Evolutionary conservation across 2,329 filamentous ascomycete species (phyloP), one percentile per base, ranked within the genome.

Genomic region (Tolypocladium tropicale): DNA sequence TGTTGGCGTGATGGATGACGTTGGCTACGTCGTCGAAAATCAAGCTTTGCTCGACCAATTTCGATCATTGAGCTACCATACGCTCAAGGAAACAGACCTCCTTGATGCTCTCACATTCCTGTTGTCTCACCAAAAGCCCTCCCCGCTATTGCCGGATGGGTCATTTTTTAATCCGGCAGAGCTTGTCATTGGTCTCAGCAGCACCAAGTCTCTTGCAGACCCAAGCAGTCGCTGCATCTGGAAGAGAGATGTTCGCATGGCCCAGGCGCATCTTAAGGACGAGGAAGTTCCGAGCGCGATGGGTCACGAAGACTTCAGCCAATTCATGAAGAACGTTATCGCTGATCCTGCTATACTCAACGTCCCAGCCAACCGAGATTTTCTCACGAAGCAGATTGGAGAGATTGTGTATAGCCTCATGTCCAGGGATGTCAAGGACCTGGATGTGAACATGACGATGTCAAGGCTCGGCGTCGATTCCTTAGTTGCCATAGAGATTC

Each of bases 401-500:
- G 50, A 43, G 23, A 53, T 53, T 9, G 46, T 61, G 5, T 58
- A 55, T 34, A 51, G 34, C 28, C 56, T 61, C 46, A 49, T 61
- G 50, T 50, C 55, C 23, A 49, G 53, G n/a, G 55, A 56, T 6
- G 34, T 51, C 10, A 55, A 57, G n/a, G 50, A 57, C 6, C 50
- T 61, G 12, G 56, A 62, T 12, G 37, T 58, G 6, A 49, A 41
- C 36, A 55, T 55, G n/a, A 54, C 33, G 21, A 32, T 62, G 23
- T 21, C 52, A 6, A 43, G 34, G 0, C 46, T 61, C 10, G 60
- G 60, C 10, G 53, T 63, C 21, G 61, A 62, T 43, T 62, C 59
- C n/a, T 53, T 61, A 10, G 58, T 60, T 21, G 51, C 54, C 18
- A 58, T 61, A 18, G 60, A 62, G 55, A 52, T 62, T 28, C 55